Evolutionary conservation across 164 flowering plant species (phyloP).

Genomic region (Pachysandra terminalis): DNA sequence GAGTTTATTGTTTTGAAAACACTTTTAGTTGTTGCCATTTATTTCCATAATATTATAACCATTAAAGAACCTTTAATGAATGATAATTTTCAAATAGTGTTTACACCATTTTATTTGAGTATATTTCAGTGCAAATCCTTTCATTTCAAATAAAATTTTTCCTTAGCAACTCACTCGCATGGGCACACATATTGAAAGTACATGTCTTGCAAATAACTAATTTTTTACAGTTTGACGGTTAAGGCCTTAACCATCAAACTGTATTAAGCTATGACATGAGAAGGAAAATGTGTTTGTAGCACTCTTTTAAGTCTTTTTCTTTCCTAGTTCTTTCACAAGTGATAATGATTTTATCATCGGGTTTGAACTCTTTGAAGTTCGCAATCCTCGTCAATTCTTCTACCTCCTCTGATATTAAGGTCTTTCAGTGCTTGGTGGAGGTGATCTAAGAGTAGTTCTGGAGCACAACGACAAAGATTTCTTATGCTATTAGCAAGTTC

Average conservation of each 20-base stretch:
- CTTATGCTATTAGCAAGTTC: constrained; percentile 70
- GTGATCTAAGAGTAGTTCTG: constrained; percentile 58
- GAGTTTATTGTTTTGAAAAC: too few species aligned
- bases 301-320: constrained; percentile 11
- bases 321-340: constrained; percentile 15
- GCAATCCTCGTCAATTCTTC: too few species aligned
- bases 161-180: not conserved
- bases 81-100: too few species aligned
- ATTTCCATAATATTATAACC: too few species aligned
- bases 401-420: too few species aligned
- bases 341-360: constrained; percentile 31
- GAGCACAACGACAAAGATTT: constrained; percentile 57
- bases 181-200: not conserved
- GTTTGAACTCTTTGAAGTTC: constrained; percentile 48
- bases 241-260: not conserved
- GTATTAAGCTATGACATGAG: not conserved
- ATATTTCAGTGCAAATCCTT: not conserved
- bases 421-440: constrained; percentile 75
- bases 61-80: too few species aligned
- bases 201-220: not conserved
- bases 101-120: too few species aligned
- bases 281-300: constrained; percentile 2
- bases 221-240: too few species aligned
- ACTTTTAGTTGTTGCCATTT: too few species aligned
- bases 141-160: not conserved